Evolutionary conservation across 148 eudicot genomes (phyloP), one percentile per base, ranked within the genome.

Genomic region (Salicornia ramosissima): DNA sequence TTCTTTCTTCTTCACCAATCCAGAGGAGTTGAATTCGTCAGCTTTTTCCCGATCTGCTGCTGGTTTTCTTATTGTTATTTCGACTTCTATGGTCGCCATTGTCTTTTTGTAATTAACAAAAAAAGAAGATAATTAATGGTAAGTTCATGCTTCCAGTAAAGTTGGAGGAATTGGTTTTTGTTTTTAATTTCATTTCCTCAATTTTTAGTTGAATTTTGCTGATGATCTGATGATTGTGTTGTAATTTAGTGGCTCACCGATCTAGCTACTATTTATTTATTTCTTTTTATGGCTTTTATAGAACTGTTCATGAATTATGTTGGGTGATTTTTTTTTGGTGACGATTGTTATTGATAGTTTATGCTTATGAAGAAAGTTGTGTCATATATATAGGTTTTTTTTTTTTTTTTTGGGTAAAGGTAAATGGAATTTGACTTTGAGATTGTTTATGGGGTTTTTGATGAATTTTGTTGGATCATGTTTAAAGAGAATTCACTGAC

Each of bases 391-490:
- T n/a, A n/a, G n/a, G n/a, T 46, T 15, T 0, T 46, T 49, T 29
- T 60, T 36, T 7, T 40, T 3, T 64, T 57, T 42, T 53, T 40
- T 64, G 19, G 46, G 76, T 54, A 13, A 25, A 22, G 39, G 28
- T 51, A 22, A 12, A 43, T 46, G 24, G 25, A 71, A 21, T 65
- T 66, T 71, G 68, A 71, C 67, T 77, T 59, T 65, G 58, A 3
- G 39, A 33, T 53, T 62, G 10, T 8, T n/a, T 45, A 61, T 31
- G 69, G 34, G 72, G 65, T 24, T 36, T n/a, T 29, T 68, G 62
- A 28, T 54, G 50, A 43, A n/a, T 59, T 69, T 65, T 56, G 70
- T 42, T 55, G 30, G 76, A 77, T 77, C 80, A 77, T 50, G 55
- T 54, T 52, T 10, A 8, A 11, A 24, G 57, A 10, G 24, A 21